Percentiles rank a stretch among this genome's conserved stretches.
phyloP scores from a whole-genome alignment of 176 grass and related monocot genomes.

The Pontederia paniculata region DNA sequence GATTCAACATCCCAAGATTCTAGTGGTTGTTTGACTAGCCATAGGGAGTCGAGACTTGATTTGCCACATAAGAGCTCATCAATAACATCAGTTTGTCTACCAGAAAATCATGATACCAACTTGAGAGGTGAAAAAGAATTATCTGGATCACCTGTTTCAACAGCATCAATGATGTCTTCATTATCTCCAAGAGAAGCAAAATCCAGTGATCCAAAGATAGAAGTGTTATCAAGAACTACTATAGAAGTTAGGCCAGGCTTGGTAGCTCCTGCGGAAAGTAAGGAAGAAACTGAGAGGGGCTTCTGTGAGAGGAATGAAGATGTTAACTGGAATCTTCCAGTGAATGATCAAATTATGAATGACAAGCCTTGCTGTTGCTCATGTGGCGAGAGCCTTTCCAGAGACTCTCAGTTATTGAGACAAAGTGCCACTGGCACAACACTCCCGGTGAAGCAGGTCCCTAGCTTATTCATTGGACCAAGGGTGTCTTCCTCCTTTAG shows the following conservation, averaged over 20 bases:
- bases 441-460: conserved; percentile 31
- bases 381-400: conserved; percentile 53
- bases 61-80: conserved; percentile 13
- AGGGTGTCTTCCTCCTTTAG: conserved; percentile 50
- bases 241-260: not conserved
- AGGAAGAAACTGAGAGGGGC: conserved; percentile 17
- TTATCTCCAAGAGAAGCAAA: conserved; percentile 16
- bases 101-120: conserved; percentile 39
- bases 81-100: conserved; percentile 38
- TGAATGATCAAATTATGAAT: conserved; percentile 24
- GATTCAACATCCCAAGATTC: not conserved
- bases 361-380: conserved; percentile 45
- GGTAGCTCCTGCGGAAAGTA: conserved; percentile 20
- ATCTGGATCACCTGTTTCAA: conserved; percentile 52
- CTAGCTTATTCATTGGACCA: conserved; percentile 50
- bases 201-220: conserved; percentile 10
- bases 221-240: not conserved
- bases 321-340: conserved; percentile 3
- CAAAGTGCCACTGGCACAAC: conserved; percentile 20
- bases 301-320: conserved; percentile 26
- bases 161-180: conserved; percentile 36
- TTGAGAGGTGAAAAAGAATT: conserved; percentile 29
- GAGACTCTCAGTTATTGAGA: conserved; percentile 27
- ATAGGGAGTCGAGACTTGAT: not conserved
- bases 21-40: conserved; percentile 11